Evolutionary conservation across 1,139 yeast species (phyloP), one percentile per base, ranked within the genome.

Genomic region (Saccharomyces uvarum): DNA sequence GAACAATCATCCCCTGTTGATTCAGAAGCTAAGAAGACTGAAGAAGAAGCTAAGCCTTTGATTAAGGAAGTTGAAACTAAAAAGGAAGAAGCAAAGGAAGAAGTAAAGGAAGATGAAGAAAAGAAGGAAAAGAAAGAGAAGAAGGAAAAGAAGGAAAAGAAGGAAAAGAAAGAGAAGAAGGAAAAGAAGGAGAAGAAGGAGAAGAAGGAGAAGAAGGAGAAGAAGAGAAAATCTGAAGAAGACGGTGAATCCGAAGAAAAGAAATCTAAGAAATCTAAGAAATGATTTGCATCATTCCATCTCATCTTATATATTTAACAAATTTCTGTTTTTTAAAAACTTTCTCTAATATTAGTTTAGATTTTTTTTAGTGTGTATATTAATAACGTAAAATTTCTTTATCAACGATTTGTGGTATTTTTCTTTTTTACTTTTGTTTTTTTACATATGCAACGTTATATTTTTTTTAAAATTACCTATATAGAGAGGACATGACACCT

Each of bases 121-220:
- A 73, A 75, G 58, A 71, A 75, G 70, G 73, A 76, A 64, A 75
- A 77, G 55, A 75, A 78, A 73, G 75, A 79, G 68, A 78, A 78
- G 50, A 76, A 78, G 74, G 76, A 80, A 68, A 78, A 81, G 54
- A 77, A 80, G 74, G 76, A 80, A 70, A 77, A 76, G 53, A 75
- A 78, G 72, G 76, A 78, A 69, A 80, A 82, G 54, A 80, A 83
- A 76, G 80, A 82, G 52, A 80, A 83, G 77, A 78, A 83, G 66
- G 79, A 83, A 58, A 79, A 84, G 76, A 80, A 84, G 70, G 80
- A 83, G 54, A 80, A 86, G 78, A 79, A 83, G 68, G 80, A 85
- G 64, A 80, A 86, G 73, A 81, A 84, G 70, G 77, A 81, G 62
- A 77, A 81, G 62, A 75, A 79, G 72, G 77, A 81, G 64, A 77